Percentiles rank a stretch among this genome's conserved stretches.
phyloP scores from a whole-genome alignment of 2,329 filamentous ascomycete species.

The Diaporthe batatas region DNA sequence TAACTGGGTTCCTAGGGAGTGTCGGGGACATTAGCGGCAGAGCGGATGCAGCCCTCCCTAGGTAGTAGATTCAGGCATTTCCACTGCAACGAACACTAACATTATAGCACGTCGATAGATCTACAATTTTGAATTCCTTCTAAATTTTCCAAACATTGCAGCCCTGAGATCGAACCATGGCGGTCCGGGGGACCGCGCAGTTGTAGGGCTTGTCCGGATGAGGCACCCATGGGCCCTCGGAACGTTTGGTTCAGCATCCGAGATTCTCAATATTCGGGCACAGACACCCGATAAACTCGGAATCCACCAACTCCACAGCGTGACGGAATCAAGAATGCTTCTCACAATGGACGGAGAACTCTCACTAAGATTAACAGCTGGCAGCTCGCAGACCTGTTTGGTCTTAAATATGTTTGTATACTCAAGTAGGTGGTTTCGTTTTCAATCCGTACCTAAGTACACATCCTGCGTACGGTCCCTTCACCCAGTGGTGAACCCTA shows the following conservation, averaged over 20 bases:
- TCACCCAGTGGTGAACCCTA: background rate
- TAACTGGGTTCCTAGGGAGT: background rate
- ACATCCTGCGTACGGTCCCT: background rate
- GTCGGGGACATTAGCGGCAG: too few relatives aligned
- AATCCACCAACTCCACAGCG: background rate
- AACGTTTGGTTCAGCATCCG: slow-evolving; percentile 5
- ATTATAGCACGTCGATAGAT: background rate
- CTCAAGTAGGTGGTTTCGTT: too few relatives aligned
- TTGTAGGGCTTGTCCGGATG: slow-evolving; percentile 11
- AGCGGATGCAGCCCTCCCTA: background rate
- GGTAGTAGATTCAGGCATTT: background rate
- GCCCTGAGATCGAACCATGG: slow-evolving; percentile 3
- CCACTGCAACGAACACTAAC: background rate
- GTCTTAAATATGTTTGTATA: background rate
- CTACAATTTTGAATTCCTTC: background rate
- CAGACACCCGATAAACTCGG: background rate
- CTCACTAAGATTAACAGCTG: background rate
- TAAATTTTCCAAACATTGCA: background rate
- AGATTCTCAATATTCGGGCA: background rate
- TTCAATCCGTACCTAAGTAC: too few relatives aligned
- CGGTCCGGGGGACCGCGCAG: background rate
- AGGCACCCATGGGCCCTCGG: slow-evolving; percentile 18
- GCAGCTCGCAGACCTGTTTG: background rate
- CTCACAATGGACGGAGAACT: background rate
- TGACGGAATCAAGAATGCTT: background rate